Evolutionary conservation across 306 rosid species (phyloP), one percentile per base, ranked within the genome.

Genomic region (Begonia fuchsioides): DNA sequence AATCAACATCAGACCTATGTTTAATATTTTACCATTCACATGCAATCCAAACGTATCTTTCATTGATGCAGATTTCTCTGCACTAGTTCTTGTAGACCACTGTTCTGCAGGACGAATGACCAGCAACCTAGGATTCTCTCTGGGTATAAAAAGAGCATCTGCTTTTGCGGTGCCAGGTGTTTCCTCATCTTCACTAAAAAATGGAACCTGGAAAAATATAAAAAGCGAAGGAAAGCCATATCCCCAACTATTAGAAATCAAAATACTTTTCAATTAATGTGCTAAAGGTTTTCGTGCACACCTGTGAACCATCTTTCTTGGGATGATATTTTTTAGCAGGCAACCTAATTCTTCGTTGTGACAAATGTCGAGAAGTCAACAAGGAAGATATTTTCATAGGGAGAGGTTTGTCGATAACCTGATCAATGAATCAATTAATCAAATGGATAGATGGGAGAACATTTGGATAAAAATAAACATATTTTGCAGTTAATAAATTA

Each of bases 91-190:
- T 15, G 61, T 55, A 41, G 87, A 85, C 86, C 87, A 76, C 66
- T 77, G 96, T 52, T 92, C 96, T 58, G 68, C 58, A 17, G 93
- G 88, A 61, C 78, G 71, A 66, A 92, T 86, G 56, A 92, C 81
- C 61, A 92, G 78, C 12, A 93, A 78, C 80, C 99, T 82, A n/a
- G 99, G 99, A 56, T 92, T 92, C 70, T 92, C 99, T 67, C 98
- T 79, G 41, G 96, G 93, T 71, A 79, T 72, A 59, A 85, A 86
- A 56, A 82, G 82, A 50, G 92, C 94, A 71, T 92, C 94, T 5
- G 94, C 94, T 75, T 82, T 92, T 17, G 98, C 94, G 10, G 96
- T 82, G 49, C 72, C 64, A 8, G 79, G 68, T 35, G 76, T 77
- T 51, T 80, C 88, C 59, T 82, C 96, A 41, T 79, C 98, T 38